Conservation (phyloP, 208 protist species). For the Leishmania braziliensis region DNA sequence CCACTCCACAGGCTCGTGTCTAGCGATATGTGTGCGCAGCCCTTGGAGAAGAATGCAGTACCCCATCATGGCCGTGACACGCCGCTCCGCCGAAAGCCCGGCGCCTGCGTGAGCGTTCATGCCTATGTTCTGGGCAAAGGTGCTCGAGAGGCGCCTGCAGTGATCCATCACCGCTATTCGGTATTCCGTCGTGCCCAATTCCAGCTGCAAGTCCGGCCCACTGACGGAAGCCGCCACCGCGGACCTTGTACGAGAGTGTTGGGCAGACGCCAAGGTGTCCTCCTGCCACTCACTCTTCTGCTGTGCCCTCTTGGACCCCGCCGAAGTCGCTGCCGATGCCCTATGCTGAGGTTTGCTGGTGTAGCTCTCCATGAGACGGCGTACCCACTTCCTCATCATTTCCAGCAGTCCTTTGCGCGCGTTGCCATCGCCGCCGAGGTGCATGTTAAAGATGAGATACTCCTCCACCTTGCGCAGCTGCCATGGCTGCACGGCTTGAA, state of each 20-base stretch:
- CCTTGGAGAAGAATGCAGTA: constrained; percentile 49
- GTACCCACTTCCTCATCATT: constrained; percentile 72
- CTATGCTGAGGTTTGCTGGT: constrained; percentile 14
- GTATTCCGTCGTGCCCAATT: constrained; percentile 28
- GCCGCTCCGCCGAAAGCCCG: constrained; percentile 62
- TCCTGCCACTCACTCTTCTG: not conserved
- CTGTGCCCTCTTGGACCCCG: not conserved
- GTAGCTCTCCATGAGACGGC: constrained; percentile 51
- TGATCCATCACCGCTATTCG: constrained; percentile 43
- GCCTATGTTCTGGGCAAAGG: constrained; percentile 68
- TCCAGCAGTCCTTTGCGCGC: constrained; percentile 68
- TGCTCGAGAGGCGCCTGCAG: constrained; percentile 29
- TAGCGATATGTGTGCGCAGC: constrained; percentile 5
- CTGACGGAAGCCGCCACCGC: not conserved
- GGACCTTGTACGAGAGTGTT: not conserved
- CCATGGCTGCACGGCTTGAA: constrained; percentile 59
- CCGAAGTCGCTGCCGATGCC: not conserved
- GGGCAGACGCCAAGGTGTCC: not conserved
- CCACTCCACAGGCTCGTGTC: not conserved
- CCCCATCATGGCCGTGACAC: constrained; percentile 53
- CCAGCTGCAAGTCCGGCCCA: not conserved
- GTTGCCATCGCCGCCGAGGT: constrained; percentile 80
- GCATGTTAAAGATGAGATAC: constrained; percentile 79
- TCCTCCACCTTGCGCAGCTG: constrained; percentile 77
- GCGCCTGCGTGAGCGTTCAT: constrained; percentile 18